Conservation (phyloP, 192 early-diverging fungal genomes). For the Backusella australiensis region DNA sequence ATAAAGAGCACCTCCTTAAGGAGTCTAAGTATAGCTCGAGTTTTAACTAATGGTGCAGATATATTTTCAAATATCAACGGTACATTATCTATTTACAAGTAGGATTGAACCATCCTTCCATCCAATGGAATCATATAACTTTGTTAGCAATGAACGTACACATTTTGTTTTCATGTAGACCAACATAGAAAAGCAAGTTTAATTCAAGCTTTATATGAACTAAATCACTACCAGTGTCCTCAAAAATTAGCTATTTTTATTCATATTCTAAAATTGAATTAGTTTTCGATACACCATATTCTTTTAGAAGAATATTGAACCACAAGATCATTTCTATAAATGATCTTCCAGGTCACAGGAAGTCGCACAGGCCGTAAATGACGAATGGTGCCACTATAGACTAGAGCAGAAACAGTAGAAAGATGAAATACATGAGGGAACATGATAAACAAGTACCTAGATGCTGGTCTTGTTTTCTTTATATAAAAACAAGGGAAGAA, state of each 20-base stretch:
- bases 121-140: not conserved
- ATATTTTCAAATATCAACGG: not conserved
- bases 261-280: not conserved
- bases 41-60: not conserved
- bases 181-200: no score
- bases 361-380: constrained; percentile 1
- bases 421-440: not conserved
- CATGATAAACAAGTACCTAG: not conserved
- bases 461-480: not conserved
- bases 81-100: not conserved
- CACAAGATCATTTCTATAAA: not conserved
- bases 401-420: not conserved
- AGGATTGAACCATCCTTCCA: not conserved
- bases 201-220: not conserved
- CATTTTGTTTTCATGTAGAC: not conserved
- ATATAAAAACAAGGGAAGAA: no score
- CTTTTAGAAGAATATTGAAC: not conserved
- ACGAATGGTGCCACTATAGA: not conserved
- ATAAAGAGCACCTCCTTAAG: not conserved
- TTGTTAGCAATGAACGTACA: not conserved
- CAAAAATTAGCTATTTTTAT: not conserved
- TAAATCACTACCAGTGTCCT: not conserved
- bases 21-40: not conserved
- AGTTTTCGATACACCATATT: not conserved
- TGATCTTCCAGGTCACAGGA: not conserved